Conservation (phyloP, 805 yeast genomes). For the Candida piceae region DNA sequence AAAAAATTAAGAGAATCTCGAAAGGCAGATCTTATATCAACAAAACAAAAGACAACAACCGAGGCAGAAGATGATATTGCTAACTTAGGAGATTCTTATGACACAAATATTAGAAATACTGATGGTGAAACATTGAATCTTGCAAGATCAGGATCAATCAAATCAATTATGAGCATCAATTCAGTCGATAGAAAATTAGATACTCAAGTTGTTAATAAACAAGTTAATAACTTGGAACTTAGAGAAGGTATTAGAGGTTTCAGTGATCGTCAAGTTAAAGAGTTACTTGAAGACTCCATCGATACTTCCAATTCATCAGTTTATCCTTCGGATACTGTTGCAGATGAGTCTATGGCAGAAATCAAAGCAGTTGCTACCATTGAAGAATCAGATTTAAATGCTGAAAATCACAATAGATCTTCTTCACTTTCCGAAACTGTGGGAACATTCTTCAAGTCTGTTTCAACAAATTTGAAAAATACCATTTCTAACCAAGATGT, state of each 20-base stretch:
- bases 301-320: neutral
- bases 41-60: slow-evolving; percentile 7
- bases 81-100: slow-evolving; percentile 30
- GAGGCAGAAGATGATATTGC: slow-evolving; percentile 25
- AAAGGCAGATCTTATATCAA: slow-evolving; percentile 10
- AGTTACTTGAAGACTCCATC: slow-evolving; percentile 1
- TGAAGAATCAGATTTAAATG: too few species aligned
- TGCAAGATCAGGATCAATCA: slow-evolving; percentile 25
- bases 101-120: slow-evolving; percentile 30
- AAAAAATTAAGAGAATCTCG: slow-evolving; percentile 9
- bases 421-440: slow-evolving; percentile 16
- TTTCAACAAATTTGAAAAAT: slow-evolving; percentile 12
- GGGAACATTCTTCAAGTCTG: slow-evolving; percentile 17
- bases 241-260: slow-evolving; percentile 21
- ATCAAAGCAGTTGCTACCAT: neutral
- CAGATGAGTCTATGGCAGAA: neutral
- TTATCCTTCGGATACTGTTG: neutral
- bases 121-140: slow-evolving; percentile 22
- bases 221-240: slow-evolving; percentile 10
- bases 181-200: slow-evolving; percentile 24
- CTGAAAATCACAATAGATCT: slow-evolving; percentile 2
- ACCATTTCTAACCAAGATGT: slow-evolving; percentile 10
- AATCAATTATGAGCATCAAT: slow-evolving; percentile 25
- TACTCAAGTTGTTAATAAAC: slow-evolving; percentile 17
- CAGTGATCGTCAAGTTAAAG: slow-evolving; percentile 16